Evolutionary conservation across 768 basidiomycete species (phyloP), one percentile per base, ranked within the genome.

Genomic region (Phlegmacium glaucopus): DNA sequence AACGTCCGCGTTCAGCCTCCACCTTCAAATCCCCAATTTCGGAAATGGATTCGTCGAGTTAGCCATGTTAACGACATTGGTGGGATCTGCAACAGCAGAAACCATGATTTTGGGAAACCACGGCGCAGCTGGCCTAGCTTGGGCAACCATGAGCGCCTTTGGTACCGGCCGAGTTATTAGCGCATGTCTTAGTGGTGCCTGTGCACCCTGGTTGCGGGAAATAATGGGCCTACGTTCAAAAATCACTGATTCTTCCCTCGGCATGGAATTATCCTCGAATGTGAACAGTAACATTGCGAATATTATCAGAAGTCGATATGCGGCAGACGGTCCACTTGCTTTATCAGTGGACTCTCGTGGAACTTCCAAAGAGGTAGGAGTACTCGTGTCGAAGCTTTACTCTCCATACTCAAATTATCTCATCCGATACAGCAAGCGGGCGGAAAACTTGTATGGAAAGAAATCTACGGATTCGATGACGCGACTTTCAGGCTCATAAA

Each of bases 201-300:
- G n/a, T n/a, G n/a, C n/a, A n/a, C n/a, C n/a, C n/a, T 67, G 64
- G 64, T 39, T 67, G 7, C 51, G 62, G 10, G 61, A 63, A 41
- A 58, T 56, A 1, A 47, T 65, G n/a, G 60, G 59, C 1, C 48
- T 64, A 9, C 55, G 65, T 12, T 59, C 55, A 9, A 16, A 40
- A 2, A 42, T 40, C 13, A 57, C 57, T 11, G 60, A 62, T 39
- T 25, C 39, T 6, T 62, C 61, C 2, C 45, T 64, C 9, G 64
- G 61, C 11, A 45, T 64, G 58, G 50, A 58, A 28, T 48, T 66
- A 15, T 27, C 44, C 2, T 29, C 36, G 13, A 44, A 40, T 15
- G 49, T 54, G 8, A 18, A 27, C 13, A 48, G 40, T 29, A 34
- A 34, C 11, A 34, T 34, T 34, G 6, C 32, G 32, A n/a, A 49